Evolutionary conservation across 2,329 filamentous ascomycete genomes (phyloP), one percentile per base, ranked within the genome.

Genomic region (Colletotrichum phormii): DNA sequence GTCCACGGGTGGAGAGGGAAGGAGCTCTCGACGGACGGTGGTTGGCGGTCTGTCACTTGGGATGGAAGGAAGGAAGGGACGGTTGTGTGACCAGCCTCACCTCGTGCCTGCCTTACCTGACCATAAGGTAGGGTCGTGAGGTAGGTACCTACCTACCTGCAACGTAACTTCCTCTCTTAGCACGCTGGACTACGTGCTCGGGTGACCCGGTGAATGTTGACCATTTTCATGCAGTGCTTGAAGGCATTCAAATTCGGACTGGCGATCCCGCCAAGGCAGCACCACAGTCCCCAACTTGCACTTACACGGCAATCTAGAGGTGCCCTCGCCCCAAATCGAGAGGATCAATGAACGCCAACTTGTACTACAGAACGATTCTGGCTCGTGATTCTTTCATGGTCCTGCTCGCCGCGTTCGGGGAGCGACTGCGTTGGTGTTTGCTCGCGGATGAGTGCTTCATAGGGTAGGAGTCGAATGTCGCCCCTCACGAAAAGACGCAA

Each of bases 341-440:
- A 63, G 12, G 26, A 15, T 42, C n/a, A 9, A 12, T 9, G 12
- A 15, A 31, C 53, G 54, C 13, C 31, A 33, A 18, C 12, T 49
- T 51, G 26, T 31, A 42, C 53, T 22, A 69, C 18, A 37, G 18
- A 18, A 42, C 6, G 42, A 13, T 29, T 11, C 37, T 18, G 53
- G 18, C 24, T 7, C 13, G 24, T 15, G 29, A n/a, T 15, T 42
- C 54, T 55, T 64, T 42, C 51, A 49, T 53, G 31, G 18, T 49
- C 31, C 49, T 49, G n/a, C 22, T 61, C 55, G 64, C 64, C 51
- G 69, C 64, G 33, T 64, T 58, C 64, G 67, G 59, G 59, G 5
- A n/a, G 24, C 26, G 29, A 46, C 51, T 51, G 53, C 22, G 24
- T 49, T 35, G 24, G 66, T 60, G 64, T 29, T 67, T 60, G 51